Evolutionary conservation across 2,329 filamentous ascomycete species (phyloP).

Genomic region (Podosphaera fusca): DNA sequence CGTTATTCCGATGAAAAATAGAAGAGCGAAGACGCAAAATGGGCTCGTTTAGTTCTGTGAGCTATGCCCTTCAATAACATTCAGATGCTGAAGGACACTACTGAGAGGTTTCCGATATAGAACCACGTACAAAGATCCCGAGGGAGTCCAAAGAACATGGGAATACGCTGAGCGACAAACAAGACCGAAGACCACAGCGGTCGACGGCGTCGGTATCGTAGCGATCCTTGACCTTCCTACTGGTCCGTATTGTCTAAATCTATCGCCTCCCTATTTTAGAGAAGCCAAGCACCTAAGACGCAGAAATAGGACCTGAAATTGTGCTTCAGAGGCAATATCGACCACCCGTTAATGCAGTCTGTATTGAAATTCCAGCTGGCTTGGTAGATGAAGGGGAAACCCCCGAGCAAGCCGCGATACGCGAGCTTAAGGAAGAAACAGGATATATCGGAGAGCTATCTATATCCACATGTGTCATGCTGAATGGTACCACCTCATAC

Average conservation of each 20-base stretch:
- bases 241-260: conserved; percentile 15
- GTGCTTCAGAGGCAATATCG: conserved; percentile 45
- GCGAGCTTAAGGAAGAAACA: conserved; percentile 43
- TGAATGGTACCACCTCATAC: conserved; percentile 23
- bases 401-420: conserved; percentile 34
- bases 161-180: conserved; percentile 52
- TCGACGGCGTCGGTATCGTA: conserved; percentile 53
- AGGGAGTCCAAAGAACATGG: conserved; percentile 37
- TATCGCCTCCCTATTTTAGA: background rate
- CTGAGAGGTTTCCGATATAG: conserved; percentile 16
- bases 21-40: conserved; percentile 25
- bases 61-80: background rate
- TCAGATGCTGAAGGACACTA: background rate
- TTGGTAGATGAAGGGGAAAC: conserved; percentile 39
- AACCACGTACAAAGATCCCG: conserved; percentile 40
- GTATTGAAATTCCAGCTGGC: conserved; percentile 42
- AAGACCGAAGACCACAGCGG: conserved; percentile 33
- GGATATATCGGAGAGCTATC: conserved; percentile 34
- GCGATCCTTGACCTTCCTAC: conserved; percentile 36
- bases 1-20: conserved; percentile 5
- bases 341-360: conserved; percentile 33
- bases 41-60: conserved; percentile 35
- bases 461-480: conserved; percentile 41
- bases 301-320: conserved; percentile 22
- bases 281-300: background rate